Evolutionary conservation across 805 yeast species (phyloP).

Genomic region (Wickerhamomyces canadensis): DNA sequence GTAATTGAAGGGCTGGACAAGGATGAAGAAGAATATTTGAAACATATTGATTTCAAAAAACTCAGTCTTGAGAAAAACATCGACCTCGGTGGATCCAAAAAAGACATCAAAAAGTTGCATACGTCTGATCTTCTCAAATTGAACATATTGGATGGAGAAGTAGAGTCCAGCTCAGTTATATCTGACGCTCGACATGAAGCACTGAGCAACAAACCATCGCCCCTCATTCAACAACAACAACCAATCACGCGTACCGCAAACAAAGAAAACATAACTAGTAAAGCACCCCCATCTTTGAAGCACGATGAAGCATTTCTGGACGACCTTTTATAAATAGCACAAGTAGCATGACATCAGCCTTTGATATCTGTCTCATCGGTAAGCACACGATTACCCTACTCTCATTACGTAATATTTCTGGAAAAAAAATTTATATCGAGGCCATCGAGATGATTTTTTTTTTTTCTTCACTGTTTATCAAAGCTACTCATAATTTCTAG

Average conservation of each 20-base stretch:
- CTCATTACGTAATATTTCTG: background rate
- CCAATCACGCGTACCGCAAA: background rate
- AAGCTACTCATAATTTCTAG: background rate
- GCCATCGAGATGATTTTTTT: background rate
- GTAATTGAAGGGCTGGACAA: slow-evolving; percentile 15
- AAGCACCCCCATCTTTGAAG: slow-evolving; percentile 14
- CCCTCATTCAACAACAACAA: no score
- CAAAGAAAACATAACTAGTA: slow-evolving; percentile 5
- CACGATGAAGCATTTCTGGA: slow-evolving; percentile 21
- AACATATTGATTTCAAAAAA: slow-evolving; percentile 17
- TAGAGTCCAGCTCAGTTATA: no score
- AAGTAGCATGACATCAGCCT: no score
- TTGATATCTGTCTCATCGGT: background rate
- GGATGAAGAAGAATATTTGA: slow-evolving; percentile 6
- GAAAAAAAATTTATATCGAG: background rate
- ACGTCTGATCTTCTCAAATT: slow-evolving; percentile 10
- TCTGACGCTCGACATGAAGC: no score
- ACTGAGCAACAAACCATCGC: no score
- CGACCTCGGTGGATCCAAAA: slow-evolving; percentile 3
- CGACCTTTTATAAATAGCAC: slow-evolving; percentile 9
- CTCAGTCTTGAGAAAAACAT: slow-evolving; percentile 7
- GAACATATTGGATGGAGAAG: slow-evolving; percentile 5
- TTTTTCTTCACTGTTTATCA: background rate
- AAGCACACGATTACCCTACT: background rate
- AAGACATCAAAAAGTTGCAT: slow-evolving; percentile 2